Evolutionary conservation across 2,329 filamentous ascomycete genomes (phyloP).

Genomic region (Aschersonia sp.): DNA sequence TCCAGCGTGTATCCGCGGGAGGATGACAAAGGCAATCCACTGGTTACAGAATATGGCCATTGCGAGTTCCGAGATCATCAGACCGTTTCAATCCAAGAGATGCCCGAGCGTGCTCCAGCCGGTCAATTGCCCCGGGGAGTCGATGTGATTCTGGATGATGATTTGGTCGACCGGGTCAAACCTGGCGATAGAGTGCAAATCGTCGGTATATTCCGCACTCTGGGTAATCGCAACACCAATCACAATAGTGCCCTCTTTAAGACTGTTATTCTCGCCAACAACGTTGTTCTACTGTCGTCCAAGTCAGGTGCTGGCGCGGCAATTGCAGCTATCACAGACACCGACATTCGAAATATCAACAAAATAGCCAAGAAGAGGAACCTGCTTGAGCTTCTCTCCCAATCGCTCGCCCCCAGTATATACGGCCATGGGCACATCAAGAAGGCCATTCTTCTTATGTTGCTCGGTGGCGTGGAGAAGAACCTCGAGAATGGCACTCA

Average conservation of each 20-base stretch:
- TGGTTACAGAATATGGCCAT: slow-evolving; percentile 91
- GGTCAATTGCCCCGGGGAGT: slow-evolving; percentile 91
- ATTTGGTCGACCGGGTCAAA: slow-evolving; percentile 87
- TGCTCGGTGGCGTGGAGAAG: slow-evolving; percentile 93
- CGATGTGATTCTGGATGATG: slow-evolving; percentile 92
- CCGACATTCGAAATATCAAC: slow-evolving; percentile 97
- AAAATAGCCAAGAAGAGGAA: slow-evolving; percentile 91
- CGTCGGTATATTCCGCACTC: slow-evolving; percentile 87
- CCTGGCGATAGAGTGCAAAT: slow-evolving; percentile 92
- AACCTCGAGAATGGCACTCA: slow-evolving; percentile 97
- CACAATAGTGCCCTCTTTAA: slow-evolving; percentile 89
- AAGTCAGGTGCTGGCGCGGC: slow-evolving; percentile 93
- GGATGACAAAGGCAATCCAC: slow-evolving; percentile 81
- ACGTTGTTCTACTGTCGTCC: slow-evolving; percentile 84
- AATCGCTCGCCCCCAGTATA: slow-evolving; percentile 90
- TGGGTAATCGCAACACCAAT: slow-evolving; percentile 87
- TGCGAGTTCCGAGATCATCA: slow-evolving; percentile 94
- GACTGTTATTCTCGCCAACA: slow-evolving; percentile 86
- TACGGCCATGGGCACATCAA: slow-evolving; percentile 97
- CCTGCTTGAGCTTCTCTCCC: slow-evolving; percentile 81
- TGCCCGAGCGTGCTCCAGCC: slow-evolving; percentile 91
- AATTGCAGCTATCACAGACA: slow-evolving; percentile 83
- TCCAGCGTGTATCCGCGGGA: slow-evolving; percentile 89
- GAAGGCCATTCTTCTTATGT: slow-evolving; percentile 89
- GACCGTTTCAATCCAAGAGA: slow-evolving; percentile 96